Conservation (phyloP, 2,329 filamentous ascomycete genomes). For the Trichoderma harzianum region DNA sequence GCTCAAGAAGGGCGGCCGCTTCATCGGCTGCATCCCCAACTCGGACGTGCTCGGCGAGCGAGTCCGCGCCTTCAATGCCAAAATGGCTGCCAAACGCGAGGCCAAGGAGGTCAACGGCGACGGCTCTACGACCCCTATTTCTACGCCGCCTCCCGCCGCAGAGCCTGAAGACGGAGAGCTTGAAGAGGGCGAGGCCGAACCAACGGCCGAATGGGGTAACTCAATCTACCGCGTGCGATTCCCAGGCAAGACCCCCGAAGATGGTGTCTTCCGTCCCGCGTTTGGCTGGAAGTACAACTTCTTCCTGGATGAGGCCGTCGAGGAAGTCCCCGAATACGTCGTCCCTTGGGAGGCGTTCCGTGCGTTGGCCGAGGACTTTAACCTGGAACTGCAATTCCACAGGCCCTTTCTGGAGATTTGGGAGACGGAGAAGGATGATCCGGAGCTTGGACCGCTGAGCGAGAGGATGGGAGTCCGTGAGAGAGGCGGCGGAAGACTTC, state of each 20-base stretch:
- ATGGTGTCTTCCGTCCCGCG: slow-evolving; percentile 89
- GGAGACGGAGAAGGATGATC: slow-evolving; percentile 85
- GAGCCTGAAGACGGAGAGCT: slow-evolving; percentile 43
- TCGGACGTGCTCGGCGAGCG: slow-evolving; percentile 81
- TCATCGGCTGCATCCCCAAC: slow-evolving; percentile 95
- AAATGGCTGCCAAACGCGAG: slow-evolving; percentile 38
- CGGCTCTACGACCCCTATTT: slow-evolving; percentile 25
- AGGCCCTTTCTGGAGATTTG: slow-evolving; percentile 89
- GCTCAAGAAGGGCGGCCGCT: slow-evolving; percentile 88
- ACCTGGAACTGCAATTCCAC: slow-evolving; percentile 91
- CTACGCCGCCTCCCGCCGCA: slow-evolving; percentile 27
- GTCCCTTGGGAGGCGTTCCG: slow-evolving; percentile 98
- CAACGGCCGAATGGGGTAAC: slow-evolving; percentile 84
- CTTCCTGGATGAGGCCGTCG: slow-evolving; percentile 92
- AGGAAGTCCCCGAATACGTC: slow-evolving; percentile 94
- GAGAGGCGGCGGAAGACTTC: slow-evolving; percentile 60
- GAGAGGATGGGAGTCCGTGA: slow-evolving; percentile 94
- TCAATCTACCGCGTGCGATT: slow-evolving; percentile 89
- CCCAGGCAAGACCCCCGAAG: slow-evolving; percentile 73
- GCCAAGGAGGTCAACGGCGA: slow-evolving; percentile 30
- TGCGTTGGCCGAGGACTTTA: slow-evolving; percentile 92
- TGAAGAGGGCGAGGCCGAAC: slow-evolving; percentile 61
- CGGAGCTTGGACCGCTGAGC: slow-evolving; percentile 74
- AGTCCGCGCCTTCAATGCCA: slow-evolving; percentile 73
- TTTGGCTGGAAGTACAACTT: slow-evolving; percentile 99